Evolutionary conservation across 2,329 filamentous ascomycete species (phyloP).

Genomic region (Simplicillium aogashimaense): DNA sequence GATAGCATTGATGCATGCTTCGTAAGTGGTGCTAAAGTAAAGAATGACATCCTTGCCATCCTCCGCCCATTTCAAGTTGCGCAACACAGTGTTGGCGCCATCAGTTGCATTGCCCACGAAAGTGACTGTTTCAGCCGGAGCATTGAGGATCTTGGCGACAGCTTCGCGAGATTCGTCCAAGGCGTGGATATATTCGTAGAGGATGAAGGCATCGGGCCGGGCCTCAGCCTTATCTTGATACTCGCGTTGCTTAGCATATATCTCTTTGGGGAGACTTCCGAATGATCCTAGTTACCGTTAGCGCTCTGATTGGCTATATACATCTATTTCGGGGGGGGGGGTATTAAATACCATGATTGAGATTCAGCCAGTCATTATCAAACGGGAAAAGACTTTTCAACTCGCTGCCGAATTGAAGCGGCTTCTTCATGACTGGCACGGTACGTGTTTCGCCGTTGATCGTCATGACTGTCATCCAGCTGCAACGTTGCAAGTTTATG

Average conservation of each 20-base stretch:
- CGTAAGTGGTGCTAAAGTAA: constrained; percentile 72
- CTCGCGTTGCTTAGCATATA: constrained; percentile 49
- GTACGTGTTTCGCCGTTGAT: not conserved
- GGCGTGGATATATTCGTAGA: constrained; percentile 51
- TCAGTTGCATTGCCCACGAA: constrained; percentile 76
- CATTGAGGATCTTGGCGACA: constrained; percentile 57
- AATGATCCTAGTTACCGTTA: constrained; percentile 50
- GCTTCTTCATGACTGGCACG: not conserved
- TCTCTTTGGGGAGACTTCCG: constrained; percentile 57
- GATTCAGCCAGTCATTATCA: constrained; percentile 1
- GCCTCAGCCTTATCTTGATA: constrained; percentile 60
- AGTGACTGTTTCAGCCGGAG: constrained; percentile 56
- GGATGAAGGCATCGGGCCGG: constrained; percentile 66
- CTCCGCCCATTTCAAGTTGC: constrained; percentile 56
- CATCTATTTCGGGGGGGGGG: not conserved
- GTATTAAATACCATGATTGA: constrained; percentile 5
- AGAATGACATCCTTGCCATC: constrained; percentile 71
- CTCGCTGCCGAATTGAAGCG: constrained; percentile 4
- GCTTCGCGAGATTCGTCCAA: constrained; percentile 56
- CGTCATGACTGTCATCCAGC: not conserved
- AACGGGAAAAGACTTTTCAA: constrained; percentile 3
- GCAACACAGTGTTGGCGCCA: constrained; percentile 69
- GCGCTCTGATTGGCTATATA: not conserved
- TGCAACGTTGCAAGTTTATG: no score
- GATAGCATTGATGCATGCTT: constrained; percentile 64